Evolutionary conservation across 2,329 filamentous ascomycete species (phyloP).

Genomic region (Epichloe sp.): DNA sequence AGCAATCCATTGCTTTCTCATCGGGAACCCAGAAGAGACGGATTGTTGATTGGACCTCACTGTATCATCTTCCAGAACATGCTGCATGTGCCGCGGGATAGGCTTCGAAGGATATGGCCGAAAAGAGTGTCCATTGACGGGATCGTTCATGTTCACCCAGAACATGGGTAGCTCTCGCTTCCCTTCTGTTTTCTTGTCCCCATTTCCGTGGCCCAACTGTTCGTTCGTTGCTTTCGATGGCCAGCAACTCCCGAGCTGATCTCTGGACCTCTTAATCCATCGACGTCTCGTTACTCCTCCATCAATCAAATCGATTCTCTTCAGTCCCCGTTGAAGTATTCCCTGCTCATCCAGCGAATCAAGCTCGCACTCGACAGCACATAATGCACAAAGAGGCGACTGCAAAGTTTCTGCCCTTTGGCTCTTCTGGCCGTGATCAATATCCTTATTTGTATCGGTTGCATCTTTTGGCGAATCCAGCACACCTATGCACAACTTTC

Average conservation of each 20-base stretch:
- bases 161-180: slow-evolving; percentile 20
- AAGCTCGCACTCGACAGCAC: slow-evolving; percentile 27
- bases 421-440: slow-evolving; percentile 3
- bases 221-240: neutral
- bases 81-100: slow-evolving; percentile 34
- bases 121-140: slow-evolving; percentile 33
- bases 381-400: slow-evolving; percentile 37
- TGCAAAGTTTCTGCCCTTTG: slow-evolving; percentile 28
- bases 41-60: neutral
- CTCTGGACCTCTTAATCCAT: slow-evolving; percentile 21
- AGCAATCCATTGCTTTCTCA: neutral
- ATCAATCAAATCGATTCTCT: slow-evolving; percentile 29
- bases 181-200: slow-evolving; percentile 9
- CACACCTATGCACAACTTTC: slow-evolving; percentile 22
- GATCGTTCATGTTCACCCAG: slow-evolving; percentile 38
- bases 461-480: slow-evolving; percentile 19
- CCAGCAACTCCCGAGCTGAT: neutral
- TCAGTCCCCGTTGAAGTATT: slow-evolving; percentile 28
- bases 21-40: neutral
- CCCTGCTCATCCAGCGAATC: slow-evolving; percentile 18
- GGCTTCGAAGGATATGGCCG: slow-evolving; percentile 36
- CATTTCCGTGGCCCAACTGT: neutral
- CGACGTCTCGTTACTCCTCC: slow-evolving; percentile 32
- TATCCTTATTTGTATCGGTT: slow-evolving; percentile 11
- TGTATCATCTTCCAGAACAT: neutral